Percentiles rank a stretch among this genome's conserved stretches.
Evolutionary conservation across 1,139 yeast species (phyloP).

Genomic region (Saccharomycopsis crataegensis): DNA sequence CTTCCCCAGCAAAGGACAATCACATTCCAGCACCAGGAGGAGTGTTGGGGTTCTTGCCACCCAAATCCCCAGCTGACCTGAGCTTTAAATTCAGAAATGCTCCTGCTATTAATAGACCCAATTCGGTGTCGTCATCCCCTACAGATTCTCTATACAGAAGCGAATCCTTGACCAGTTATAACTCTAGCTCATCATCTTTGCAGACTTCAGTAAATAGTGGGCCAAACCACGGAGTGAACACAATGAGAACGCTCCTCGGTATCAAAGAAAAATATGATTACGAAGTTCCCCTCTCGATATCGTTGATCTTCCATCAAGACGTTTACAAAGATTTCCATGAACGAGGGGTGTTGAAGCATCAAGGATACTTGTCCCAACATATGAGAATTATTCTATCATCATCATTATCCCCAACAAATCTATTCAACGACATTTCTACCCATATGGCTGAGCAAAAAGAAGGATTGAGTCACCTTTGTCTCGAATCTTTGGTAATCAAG

Average conservation of each 20-base stretch:
- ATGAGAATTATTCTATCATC: constrained; percentile 7
- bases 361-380: constrained; percentile 6
- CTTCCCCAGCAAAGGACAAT: neutral
- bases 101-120: too few species aligned
- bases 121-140: too few species aligned
- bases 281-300: constrained; percentile 5
- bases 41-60: neutral
- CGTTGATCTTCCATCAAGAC: constrained; percentile 5
- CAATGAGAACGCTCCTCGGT: neutral
- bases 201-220: neutral
- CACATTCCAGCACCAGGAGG: neutral
- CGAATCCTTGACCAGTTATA: neutral
- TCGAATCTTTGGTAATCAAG: neutral
- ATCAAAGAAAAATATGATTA: neutral
- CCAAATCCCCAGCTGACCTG: too few species aligned
- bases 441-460: neutral
- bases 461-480: neutral
- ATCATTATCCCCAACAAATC: constrained; percentile 6
- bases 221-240: neutral
- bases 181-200: neutral
- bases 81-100: too few species aligned
- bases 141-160: neutral
- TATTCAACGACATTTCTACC: constrained; percentile 5
- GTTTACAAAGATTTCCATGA: constrained; percentile 8
- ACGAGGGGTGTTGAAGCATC: constrained; percentile 10